Conservation (phyloP, 2,329 filamentous ascomycete genomes). For the Fusarium dlaminii region DNA sequence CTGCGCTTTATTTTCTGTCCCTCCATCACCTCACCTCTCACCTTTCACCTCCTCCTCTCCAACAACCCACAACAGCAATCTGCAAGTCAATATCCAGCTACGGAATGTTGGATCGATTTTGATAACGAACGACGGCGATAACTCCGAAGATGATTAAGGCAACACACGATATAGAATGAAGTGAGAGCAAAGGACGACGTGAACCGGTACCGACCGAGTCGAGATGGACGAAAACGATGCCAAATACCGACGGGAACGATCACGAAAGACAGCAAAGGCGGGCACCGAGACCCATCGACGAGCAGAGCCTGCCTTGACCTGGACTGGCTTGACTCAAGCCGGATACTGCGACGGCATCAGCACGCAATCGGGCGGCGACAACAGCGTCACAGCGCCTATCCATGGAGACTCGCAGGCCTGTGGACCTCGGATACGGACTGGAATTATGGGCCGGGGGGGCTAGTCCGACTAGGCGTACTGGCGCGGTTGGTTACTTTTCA, state of each 20-base stretch:
- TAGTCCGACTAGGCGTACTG: constrained; percentile 31
- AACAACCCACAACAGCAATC: constrained; percentile 34
- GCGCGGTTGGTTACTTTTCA: constrained; percentile 40
- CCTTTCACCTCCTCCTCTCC: constrained; percentile 29
- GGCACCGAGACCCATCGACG: constrained; percentile 28
- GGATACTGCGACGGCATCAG: constrained; percentile 32
- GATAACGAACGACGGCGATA: neutral
- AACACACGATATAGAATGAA: neutral
- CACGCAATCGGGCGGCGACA: constrained; percentile 40
- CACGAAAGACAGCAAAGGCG: constrained; percentile 29
- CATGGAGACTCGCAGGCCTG: constrained; percentile 26
- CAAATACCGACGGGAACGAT: constrained; percentile 26
- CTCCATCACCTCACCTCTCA: constrained; percentile 20
- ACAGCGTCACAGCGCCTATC: constrained; percentile 40
- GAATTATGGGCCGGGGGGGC: constrained; percentile 41
- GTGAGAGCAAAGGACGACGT: neutral
- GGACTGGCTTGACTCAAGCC: constrained; percentile 37
- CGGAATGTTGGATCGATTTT: neutral
- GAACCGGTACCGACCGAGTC: constrained; percentile 22
- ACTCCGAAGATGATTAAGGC: neutral
- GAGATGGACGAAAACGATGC: constrained; percentile 33
- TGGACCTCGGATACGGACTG: constrained; percentile 37
- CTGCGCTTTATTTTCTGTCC: constrained; percentile 39
- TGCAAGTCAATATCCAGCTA: constrained; percentile 13
- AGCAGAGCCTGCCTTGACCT: constrained; percentile 32